phyloP scores from a whole-genome alignment of 1,284 basidiomycete species.

The Sanghuangporus baumii region DNA sequence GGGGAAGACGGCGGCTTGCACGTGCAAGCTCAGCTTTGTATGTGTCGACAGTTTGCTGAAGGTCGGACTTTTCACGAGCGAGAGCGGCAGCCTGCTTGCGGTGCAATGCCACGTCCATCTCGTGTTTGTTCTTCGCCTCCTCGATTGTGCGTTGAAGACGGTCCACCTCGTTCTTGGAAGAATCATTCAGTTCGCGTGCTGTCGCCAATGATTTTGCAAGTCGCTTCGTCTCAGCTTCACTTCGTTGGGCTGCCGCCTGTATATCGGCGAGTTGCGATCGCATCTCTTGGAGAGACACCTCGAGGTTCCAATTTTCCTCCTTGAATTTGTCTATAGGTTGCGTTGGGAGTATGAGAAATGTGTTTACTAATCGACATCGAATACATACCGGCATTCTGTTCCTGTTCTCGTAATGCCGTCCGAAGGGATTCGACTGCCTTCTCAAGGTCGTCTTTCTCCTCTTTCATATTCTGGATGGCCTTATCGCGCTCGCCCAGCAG shows the following conservation, averaged over 20 bases:
- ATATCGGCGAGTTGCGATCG: conserved; percentile 66
- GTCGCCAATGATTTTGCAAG: conserved; percentile 71
- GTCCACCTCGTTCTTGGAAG: conserved; percentile 84
- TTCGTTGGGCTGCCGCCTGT: conserved; percentile 59
- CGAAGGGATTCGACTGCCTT: conserved; percentile 68
- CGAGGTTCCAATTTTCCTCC: conserved; percentile 41
- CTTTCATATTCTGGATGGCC: conserved; percentile 78
- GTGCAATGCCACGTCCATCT: conserved; percentile 87
- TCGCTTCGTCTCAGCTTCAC: conserved; percentile 81
- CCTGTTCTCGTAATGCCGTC: conserved; percentile 66
- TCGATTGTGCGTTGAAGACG: conserved; percentile 60
- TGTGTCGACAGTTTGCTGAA: conserved; percentile 75
- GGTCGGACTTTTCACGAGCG: conserved; percentile 87
- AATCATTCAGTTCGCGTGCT: conserved; percentile 74
- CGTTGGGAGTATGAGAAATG: background rate
- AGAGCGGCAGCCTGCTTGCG: conserved; percentile 84
- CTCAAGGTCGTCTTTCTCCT: conserved; percentile 83
- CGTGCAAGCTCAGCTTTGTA: conserved; percentile 67
- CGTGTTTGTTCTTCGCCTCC: conserved; percentile 85
- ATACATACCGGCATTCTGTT: conserved; percentile 67
- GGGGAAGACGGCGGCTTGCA: conserved; percentile 51
- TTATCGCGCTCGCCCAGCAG: conserved; percentile 86
- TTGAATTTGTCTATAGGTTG: conserved; percentile 12
- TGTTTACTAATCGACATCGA: background rate
- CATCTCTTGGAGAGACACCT: conserved; percentile 88